These are phyloP conservation scores for bread wheat (Triticum aestivum) DNA, from an alignment of 176 grass and related monocot genomes.

Conservation along the genomic window IWGSC_CS_RefSeq_v2.1 NC_057808.1:253411033-253411532, in stretches of 20 bases:
- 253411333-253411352: conserved; percentile 20
- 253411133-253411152: background rate
- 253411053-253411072: conserved; percentile 26
- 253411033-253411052: background rate
- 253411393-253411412: conserved; percentile 23
- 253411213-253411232: background rate
- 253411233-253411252: background rate
- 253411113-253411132: conserved; percentile 1
- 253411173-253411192: conserved; percentile 13
- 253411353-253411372: conserved; percentile 17
- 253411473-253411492: background rate
- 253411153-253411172: conserved; percentile 15
- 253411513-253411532: conserved; percentile 5
- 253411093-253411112: background rate
- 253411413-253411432: conserved; percentile 12
- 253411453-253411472: conserved; percentile 11
- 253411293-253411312: background rate
- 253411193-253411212: conserved; percentile 21
- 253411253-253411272: conserved; percentile 17
- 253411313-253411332: conserved; percentile 31
- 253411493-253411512: background rate
- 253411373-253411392: background rate
- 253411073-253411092: conserved; percentile 12
- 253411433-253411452: conserved; percentile 18
- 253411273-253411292: conserved; percentile 21